These are phyloP conservation scores for Seiridium cupressi DNA, from an alignment of 2,329 filamentous ascomycete species.

Conservation along the genomic window DNA sequence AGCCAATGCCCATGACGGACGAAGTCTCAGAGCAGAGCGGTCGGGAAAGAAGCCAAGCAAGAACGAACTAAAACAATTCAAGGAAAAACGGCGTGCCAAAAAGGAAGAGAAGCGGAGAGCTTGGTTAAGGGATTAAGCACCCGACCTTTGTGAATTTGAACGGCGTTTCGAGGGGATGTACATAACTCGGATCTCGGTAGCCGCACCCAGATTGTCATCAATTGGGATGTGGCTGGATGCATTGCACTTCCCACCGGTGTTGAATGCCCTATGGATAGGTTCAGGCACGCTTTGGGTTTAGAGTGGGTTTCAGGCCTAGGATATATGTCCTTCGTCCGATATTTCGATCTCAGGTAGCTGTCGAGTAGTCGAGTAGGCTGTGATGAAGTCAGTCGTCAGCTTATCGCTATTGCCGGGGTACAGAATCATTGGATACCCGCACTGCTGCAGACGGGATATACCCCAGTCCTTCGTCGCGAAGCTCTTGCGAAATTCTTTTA, in stretches of 20 bases:
- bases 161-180: not conserved
- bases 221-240: not conserved
- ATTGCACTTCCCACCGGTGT: not conserved
- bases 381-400: no score
- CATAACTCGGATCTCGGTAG: not conserved
- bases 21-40: slow-evolving; percentile 87
- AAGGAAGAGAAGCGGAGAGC: slow-evolving; percentile 94
- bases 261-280: no score
- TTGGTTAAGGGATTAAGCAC: slow-evolving; percentile 76
- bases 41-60: slow-evolving; percentile 81
- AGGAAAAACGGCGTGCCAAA: slow-evolving; percentile 81
- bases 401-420: no score
- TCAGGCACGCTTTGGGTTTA: no score
- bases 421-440: no score
- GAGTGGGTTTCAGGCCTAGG: no score
- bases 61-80: slow-evolving; percentile 85
- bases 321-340: no score
- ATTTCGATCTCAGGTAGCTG: no score
- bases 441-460: no score
- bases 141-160: not conserved
- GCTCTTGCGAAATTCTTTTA: no score
- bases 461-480: no score
- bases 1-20: slow-evolving; percentile 85
- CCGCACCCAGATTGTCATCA: not conserved
- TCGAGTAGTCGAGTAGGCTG: no score